Conservation (phyloP, 495 filamentous ascomycete genomes). For the Trichocladium antarcticum region DNA sequence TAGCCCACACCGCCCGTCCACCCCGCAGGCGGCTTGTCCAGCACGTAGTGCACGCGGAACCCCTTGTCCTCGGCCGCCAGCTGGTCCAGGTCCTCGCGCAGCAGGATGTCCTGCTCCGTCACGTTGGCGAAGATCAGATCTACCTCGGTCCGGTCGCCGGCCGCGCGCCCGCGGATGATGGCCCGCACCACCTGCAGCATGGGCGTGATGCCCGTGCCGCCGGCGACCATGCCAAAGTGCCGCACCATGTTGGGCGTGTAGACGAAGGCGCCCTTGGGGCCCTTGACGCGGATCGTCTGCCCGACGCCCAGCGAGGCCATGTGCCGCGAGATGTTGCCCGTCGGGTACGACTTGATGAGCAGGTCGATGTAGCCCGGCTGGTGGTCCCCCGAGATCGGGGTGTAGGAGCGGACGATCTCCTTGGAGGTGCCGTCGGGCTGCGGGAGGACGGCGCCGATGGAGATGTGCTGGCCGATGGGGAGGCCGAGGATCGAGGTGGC, state of each 20-base stretch:
- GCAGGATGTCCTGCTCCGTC: constrained; percentile 78
- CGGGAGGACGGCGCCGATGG: constrained; percentile 65
- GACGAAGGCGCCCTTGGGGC: constrained; percentile 93
- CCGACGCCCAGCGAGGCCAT: constrained; percentile 72
- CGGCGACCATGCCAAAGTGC: constrained; percentile 94
- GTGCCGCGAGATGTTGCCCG: constrained; percentile 90
- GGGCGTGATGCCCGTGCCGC: constrained; percentile 94
- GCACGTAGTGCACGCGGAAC: constrained; percentile 83
- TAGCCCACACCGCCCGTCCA: constrained; percentile 91
- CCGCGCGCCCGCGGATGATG: constrained; percentile 68
- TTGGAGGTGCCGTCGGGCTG: constrained; percentile 58
- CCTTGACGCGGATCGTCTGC: constrained; percentile 75
- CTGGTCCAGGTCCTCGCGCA: constrained; percentile 80
- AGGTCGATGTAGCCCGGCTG: constrained; percentile 93
- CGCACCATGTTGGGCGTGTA: constrained; percentile 92
- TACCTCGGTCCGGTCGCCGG: constrained; percentile 75
- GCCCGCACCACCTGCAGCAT: constrained; percentile 94
- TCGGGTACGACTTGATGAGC: constrained; percentile 93
- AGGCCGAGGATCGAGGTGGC: constrained; percentile 78
- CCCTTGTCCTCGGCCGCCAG: constrained; percentile 62
- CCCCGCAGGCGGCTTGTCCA: constrained; percentile 86
- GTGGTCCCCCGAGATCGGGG: constrained; percentile 86
- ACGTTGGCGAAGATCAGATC: constrained; percentile 96
- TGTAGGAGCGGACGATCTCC: constrained; percentile 92
- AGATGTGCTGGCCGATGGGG: constrained; percentile 97